A percentile compares a stretch with the other conserved stretches of the same genome.
Conservation (phyloP, 768 basidiomycete species). For the Melanogaster broomeanus region DNA sequence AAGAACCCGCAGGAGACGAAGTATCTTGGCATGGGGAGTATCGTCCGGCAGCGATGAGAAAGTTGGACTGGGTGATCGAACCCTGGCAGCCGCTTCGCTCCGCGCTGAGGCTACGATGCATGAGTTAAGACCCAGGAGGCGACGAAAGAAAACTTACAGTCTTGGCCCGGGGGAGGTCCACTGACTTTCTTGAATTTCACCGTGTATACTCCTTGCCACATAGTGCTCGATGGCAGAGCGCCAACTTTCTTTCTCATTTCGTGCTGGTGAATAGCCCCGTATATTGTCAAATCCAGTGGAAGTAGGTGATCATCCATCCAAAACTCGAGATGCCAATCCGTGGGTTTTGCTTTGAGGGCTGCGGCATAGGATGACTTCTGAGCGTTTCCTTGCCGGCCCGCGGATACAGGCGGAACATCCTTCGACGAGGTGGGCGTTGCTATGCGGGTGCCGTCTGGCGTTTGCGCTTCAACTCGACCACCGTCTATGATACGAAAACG, state of each 20-base stretch:
- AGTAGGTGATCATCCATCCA: slow-evolving; percentile 87
- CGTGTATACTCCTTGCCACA: slow-evolving; percentile 90
- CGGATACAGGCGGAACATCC: slow-evolving; percentile 38
- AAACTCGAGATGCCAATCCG: slow-evolving; percentile 97
- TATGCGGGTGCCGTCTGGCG: slow-evolving; percentile 93
- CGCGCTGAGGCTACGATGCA: slow-evolving; percentile 26
- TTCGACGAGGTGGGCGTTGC: slow-evolving; percentile 75
- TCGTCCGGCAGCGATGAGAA: slow-evolving; percentile 84
- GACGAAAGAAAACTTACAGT: slow-evolving; percentile 45
- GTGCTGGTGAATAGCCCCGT: slow-evolving; percentile 94
- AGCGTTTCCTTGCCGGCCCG: slow-evolving; percentile 33
- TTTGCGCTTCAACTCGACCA: slow-evolving; percentile 92
- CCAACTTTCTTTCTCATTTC: slow-evolving; percentile 77
- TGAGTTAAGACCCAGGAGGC: slow-evolving; percentile 2
- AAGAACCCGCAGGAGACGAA: slow-evolving; percentile 86
- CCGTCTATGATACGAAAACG: slow-evolving; percentile 57
- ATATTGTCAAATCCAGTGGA: slow-evolving; percentile 88
- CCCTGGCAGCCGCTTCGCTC: slow-evolving; percentile 46
- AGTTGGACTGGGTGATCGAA: slow-evolving; percentile 62
- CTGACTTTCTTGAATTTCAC: slow-evolving; percentile 91
- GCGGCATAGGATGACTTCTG: slow-evolving; percentile 83
- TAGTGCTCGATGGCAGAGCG: slow-evolving; percentile 62
- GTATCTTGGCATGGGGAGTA: slow-evolving; percentile 84
- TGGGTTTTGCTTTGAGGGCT: slow-evolving; percentile 88
- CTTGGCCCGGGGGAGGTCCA: slow-evolving; percentile 70